A percentile compares a stretch with the other conserved stretches of the same genome.
These are phyloP conservation scores for Monosporascus sp. DNA, from an alignment of 2,329 filamentous ascomycete genomes.

Conservation along the genomic window DNA sequence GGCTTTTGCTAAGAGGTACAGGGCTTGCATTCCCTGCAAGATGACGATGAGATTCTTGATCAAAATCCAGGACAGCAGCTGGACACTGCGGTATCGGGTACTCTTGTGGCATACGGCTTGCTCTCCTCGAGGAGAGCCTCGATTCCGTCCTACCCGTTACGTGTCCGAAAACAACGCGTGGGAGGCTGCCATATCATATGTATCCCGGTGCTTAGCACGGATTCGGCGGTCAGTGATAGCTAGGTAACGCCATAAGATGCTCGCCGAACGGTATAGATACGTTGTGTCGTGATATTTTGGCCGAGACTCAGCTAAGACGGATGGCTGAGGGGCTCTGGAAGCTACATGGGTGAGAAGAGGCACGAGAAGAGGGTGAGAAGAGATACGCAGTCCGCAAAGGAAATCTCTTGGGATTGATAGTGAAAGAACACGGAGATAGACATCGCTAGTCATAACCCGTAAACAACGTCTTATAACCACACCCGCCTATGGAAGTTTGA, in stretches of 20 bases:
- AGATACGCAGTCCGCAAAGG: background rate
- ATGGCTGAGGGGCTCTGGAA: background rate
- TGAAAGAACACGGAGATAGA: no score
- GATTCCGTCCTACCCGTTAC: conserved; percentile 23
- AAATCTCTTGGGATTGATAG: no score
- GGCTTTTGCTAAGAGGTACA: background rate
- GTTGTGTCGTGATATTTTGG: background rate
- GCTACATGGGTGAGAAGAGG: background rate
- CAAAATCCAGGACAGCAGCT: conserved; percentile 7
- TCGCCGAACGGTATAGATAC: background rate
- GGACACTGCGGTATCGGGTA: conserved; percentile 2
- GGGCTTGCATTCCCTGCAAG: conserved; percentile 3
- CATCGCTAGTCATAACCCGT: no score
- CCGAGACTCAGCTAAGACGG: background rate
- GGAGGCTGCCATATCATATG: conserved; percentile 18
- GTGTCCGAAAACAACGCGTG: conserved; percentile 25
- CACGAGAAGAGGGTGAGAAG: background rate
- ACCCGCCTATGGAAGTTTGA: no score
- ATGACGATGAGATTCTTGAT: conserved; percentile 13
- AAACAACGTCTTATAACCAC: no score
- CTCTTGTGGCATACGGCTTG: conserved; percentile 2
- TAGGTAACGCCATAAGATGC: conserved; percentile 14
- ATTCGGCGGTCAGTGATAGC: conserved; percentile 24
- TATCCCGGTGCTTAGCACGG: conserved; percentile 18
- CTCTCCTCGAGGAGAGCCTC: conserved; percentile 14